Percentiles rank a stretch among this genome's conserved stretches.
These are phyloP conservation scores for Nemania sp. DNA, from an alignment of 2,329 filamentous ascomycete species.

Conservation along the genomic window DNA sequence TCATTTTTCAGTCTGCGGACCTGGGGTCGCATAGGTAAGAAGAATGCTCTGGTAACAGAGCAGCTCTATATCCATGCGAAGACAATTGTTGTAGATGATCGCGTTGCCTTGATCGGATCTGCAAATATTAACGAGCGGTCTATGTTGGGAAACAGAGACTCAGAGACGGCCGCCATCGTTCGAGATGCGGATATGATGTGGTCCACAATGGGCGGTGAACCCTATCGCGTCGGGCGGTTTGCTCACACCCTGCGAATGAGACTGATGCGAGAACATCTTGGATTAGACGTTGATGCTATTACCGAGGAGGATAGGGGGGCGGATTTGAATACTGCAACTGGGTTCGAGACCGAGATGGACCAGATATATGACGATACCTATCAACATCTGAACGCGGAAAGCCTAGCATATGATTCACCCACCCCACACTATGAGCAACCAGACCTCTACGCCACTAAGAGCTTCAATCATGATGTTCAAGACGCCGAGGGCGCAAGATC, in stretches of 20 bases:
- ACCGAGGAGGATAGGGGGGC: conserved; percentile 80
- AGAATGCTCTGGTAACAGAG: conserved; percentile 88
- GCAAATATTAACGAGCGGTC: conserved; percentile 99
- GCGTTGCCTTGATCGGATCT: conserved; percentile 92
- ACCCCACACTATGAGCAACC: conserved; percentile 32
- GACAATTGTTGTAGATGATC: conserved; percentile 94
- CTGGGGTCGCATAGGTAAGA: conserved; percentile 90
- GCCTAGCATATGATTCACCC: conserved; percentile 40
- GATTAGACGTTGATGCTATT: conserved; percentile 93
- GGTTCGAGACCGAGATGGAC: conserved; percentile 71
- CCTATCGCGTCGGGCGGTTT: conserved; percentile 91
- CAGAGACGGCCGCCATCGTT: conserved; percentile 89
- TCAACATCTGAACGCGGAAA: conserved; percentile 44
- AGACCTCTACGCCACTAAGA: conserved; percentile 37
- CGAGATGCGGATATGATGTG: conserved; percentile 92
- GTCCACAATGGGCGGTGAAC: conserved; percentile 90
- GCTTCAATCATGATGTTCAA: conserved; percentile 50
- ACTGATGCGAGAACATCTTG: conserved; percentile 95
- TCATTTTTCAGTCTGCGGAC: conserved; percentile 92
- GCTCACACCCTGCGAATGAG: conserved; percentile 92
- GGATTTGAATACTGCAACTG: conserved; percentile 69
- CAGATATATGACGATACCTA: conserved; percentile 68
- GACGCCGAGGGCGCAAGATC: conserved; percentile 35
- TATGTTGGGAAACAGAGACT: conserved; percentile 91
- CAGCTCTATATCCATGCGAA: conserved; percentile 99